Evolutionary conservation across 192 early-diverging fungal species (phyloP), one percentile per base, ranked within the genome.

Genomic region (Linnemannia zychae): DNA sequence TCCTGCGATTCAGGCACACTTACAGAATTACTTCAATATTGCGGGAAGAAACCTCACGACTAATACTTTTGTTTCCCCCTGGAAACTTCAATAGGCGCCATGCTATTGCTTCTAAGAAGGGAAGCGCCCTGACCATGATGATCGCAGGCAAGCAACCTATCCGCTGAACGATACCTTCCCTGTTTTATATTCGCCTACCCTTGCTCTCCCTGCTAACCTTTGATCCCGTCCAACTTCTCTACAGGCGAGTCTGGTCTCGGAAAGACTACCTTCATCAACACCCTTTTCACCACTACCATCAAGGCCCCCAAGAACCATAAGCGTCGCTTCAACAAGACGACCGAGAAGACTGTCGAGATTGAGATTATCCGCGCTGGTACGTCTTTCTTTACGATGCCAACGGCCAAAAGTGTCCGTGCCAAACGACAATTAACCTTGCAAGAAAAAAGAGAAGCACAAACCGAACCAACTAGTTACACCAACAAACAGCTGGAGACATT

Each of bases 191-290:
- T 15, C 65, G 0, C 65, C 12, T 4, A 36, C 11, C 16, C 0
- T 65, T 52, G 36, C 52, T 18, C n/a, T 57, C n/a, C n/a, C n/a
- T 44, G 46, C 28, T 36, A 46, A 37, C 37, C 18, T 33, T 5
- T 33, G n/a, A 31, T 12, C 13, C 9, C 67, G 6, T 20, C 2
- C 66, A 17, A 47, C 40, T 15, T n/a, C 28, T 67, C n/a, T n/a
- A 53, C 79, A 97, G 95, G 98, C 76, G 97, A 98, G 90, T 99
- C 98, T 75, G 98, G 98, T 80, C 91, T 96, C 38, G 98, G 98
- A 52, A 99, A 99, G 90, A 97, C 98, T 18, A 99, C 98, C 24
- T 99, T 97, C 88, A 95, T 99, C 93, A 99, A 99, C 93, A 99
- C 98, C 24, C 93, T 99, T 72, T 97, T 99, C 86, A 96, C 97